Conservation (phyloP, 371 early-diverging fungal species). For the Conidiobolus incongruus region DNA sequence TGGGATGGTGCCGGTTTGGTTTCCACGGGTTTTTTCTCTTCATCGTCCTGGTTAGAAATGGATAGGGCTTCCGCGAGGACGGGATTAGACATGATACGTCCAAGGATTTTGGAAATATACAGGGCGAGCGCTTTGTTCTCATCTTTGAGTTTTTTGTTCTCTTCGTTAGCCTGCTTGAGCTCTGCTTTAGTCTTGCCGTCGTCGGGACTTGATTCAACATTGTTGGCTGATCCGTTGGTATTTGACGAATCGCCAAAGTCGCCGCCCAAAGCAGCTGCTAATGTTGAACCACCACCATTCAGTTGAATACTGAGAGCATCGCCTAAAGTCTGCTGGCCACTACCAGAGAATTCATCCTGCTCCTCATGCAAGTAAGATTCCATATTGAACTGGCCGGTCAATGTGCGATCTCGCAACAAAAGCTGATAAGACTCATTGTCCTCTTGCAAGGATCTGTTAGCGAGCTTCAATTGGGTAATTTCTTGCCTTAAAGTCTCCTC, state of each 20-base stretch:
- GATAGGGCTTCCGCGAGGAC: conserved; percentile 2
- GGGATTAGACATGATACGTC: conserved; percentile 3
- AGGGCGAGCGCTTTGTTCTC: conserved; percentile 29
- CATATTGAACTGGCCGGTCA: conserved; percentile 56
- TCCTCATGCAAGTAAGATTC: too few relatives aligned
- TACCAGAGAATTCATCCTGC: too few relatives aligned
- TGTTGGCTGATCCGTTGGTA: too few relatives aligned
- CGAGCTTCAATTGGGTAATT: conserved; percentile 27
- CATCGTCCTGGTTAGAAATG: too few relatives aligned
- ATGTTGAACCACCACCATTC: too few relatives aligned
- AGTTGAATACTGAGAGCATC: too few relatives aligned
- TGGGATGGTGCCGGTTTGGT: too few relatives aligned
- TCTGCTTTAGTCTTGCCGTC: not conserved
- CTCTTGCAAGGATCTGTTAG: conserved; percentile 49
- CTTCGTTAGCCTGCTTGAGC: conserved; percentile 10
- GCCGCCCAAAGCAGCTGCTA: too few relatives aligned
- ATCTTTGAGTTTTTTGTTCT: conserved; percentile 20
- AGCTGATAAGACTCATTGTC: conserved; percentile 70
- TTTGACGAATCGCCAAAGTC: too few relatives aligned
- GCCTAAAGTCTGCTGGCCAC: too few relatives aligned
- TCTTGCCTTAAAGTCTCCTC: conserved; percentile 22
- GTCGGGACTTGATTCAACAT: not conserved
- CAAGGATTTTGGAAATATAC: conserved; percentile 39
- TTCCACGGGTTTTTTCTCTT: too few relatives aligned
- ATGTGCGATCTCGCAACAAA: conserved; percentile 52